These are phyloP conservation scores for Phytophthora ohioensis DNA, from an alignment of 352 stramenopile genomes.

Conservation along the genomic window DNA sequence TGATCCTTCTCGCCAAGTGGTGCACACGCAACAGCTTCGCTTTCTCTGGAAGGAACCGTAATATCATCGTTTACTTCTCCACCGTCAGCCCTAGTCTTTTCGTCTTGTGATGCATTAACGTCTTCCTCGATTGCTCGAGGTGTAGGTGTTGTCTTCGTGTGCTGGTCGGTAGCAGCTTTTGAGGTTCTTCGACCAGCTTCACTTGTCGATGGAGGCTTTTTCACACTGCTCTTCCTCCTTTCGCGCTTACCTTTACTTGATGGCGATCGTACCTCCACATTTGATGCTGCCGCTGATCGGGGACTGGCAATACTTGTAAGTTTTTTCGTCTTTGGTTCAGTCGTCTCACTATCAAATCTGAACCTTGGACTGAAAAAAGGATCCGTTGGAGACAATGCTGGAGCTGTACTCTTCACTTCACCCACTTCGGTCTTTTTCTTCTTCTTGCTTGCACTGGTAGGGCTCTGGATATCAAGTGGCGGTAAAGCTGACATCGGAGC, in stretches of 20 bases:
- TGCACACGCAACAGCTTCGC: background rate
- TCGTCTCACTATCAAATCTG: conserved; percentile 48
- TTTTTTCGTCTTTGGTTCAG: conserved; percentile 16
- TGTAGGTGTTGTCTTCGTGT: conserved; percentile 3
- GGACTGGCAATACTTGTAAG: conserved; percentile 9
- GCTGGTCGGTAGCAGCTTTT: conserved; percentile 5
- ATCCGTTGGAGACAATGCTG: conserved; percentile 51
- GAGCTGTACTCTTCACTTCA: conserved; percentile 6
- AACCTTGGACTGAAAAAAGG: conserved; percentile 78
- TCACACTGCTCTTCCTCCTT: conserved; percentile 36
- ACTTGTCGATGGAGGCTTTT: conserved; percentile 11
- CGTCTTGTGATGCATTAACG: background rate
- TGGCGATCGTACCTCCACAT: conserved; percentile 3
- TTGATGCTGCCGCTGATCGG: background rate
- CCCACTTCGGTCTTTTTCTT: conserved; percentile 13
- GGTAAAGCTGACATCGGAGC: conserved; percentile 50
- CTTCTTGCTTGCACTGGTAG: conserved; percentile 23
- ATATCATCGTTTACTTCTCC: background rate
- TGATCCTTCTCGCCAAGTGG: too few species aligned
- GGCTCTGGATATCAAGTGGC: conserved; percentile 35
- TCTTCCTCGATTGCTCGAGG: conserved; percentile 7
- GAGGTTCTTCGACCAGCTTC: conserved; percentile 1
- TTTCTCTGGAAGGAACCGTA: background rate
- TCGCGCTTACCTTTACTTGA: conserved; percentile 21
- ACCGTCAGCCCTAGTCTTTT: background rate